A percentile compares a stretch with the other conserved stretches of the same genome.
Evolutionary conservation across 495 filamentous ascomycete genomes (phyloP).

Genomic region (Hyaloscypha bicolor): DNA sequence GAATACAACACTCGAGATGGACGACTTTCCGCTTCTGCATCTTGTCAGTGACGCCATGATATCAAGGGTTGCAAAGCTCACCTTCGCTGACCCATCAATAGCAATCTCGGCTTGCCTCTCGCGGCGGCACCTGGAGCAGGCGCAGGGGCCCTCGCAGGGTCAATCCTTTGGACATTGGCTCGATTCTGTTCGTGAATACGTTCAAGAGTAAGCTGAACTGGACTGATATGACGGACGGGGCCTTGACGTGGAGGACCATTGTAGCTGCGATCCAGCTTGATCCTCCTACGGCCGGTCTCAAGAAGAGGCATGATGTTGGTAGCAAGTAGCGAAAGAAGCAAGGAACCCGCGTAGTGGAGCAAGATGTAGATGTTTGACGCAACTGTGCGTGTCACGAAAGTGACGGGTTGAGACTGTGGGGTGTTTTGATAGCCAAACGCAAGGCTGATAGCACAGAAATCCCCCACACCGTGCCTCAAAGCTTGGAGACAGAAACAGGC

Average conservation of each 20-base stretch:
- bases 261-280: constrained; percentile 28
- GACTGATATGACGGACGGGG: constrained; percentile 39
- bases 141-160: constrained; percentile 43
- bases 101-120: constrained; percentile 76
- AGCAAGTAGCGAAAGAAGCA: constrained; percentile 1
- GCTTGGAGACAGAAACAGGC: constrained; percentile 9
- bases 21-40: constrained; percentile 91
- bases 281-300: constrained; percentile 29
- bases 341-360: neutral
- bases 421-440: neutral
- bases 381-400: constrained; percentile 24
- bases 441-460: neutral
- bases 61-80: constrained; percentile 39
- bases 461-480: constrained; percentile 19
- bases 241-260: constrained; percentile 36
- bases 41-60: constrained; percentile 32
- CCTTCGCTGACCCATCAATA: constrained; percentile 96
- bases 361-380: constrained; percentile 14
- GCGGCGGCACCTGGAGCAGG: constrained; percentile 40
- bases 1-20: constrained; percentile 96
- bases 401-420: constrained; percentile 6
- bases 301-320: constrained; percentile 27
- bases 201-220: constrained; percentile 55
- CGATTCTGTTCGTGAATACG: constrained; percentile 59
- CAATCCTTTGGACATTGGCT: constrained; percentile 40